A percentile compares a stretch with the other conserved stretches of the same genome.
phyloP scores from a whole-genome alignment of 805 yeast species.

The Metschnikowia shivogae region DNA sequence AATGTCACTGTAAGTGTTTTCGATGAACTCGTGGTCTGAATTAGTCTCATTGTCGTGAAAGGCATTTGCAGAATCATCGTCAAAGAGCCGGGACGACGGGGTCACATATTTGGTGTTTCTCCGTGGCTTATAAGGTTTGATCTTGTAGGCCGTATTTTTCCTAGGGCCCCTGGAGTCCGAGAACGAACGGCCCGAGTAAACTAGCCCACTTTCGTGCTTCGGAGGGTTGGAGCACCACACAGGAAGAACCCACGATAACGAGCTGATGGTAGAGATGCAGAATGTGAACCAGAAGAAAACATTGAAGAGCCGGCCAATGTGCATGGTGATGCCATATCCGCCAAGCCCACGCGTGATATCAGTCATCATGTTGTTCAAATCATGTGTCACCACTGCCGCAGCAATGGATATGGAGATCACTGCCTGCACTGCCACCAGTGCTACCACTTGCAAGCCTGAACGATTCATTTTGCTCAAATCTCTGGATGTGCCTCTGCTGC shows the following conservation, averaged over 20 bases:
- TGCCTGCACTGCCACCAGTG: constrained; percentile 32
- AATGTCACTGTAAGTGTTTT: background rate
- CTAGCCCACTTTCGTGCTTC: constrained; percentile 20
- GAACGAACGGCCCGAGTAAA: background rate
- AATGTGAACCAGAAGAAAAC: constrained; percentile 37
- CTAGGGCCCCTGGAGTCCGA: background rate
- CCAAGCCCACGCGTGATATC: constrained; percentile 25
- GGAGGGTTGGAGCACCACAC: constrained; percentile 52
- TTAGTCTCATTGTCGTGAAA: background rate
- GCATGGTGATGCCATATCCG: constrained; percentile 44
- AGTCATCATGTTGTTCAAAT: constrained; percentile 21
- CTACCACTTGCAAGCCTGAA: constrained; percentile 33
- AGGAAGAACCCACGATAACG: constrained; percentile 36
- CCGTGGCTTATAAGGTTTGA: constrained; percentile 5
- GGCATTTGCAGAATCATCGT: constrained; percentile 9
- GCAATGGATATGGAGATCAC: constrained; percentile 29
- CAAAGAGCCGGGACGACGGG: constrained; percentile 11
- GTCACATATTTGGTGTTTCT: background rate
- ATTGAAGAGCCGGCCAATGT: constrained; percentile 41
- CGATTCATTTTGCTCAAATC: constrained; percentile 32
- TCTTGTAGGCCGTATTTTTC: background rate
- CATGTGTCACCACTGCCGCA: constrained; percentile 25
- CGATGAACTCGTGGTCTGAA: background rate
- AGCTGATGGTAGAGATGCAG: constrained; percentile 20
- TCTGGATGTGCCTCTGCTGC: constrained; percentile 27